phyloP scores from a whole-genome alignment of 805 yeast genomes.

The Starmerella apis region DNA sequence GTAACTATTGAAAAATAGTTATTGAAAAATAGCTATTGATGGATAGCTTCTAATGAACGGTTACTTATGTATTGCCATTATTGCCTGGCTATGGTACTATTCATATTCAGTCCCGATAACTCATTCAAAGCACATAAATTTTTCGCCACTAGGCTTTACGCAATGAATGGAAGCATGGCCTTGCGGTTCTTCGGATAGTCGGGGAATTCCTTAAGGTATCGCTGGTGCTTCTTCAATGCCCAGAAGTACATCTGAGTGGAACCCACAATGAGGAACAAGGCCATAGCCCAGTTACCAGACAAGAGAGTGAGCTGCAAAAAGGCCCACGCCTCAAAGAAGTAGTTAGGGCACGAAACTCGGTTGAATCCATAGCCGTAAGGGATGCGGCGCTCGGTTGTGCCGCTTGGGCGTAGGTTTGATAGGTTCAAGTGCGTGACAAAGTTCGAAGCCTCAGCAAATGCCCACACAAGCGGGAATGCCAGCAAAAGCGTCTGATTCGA shows the following conservation, averaged over 20 bases:
- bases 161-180: constrained; percentile 65
- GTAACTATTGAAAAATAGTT: too few relatives aligned
- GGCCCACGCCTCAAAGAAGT: constrained; percentile 70
- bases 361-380: constrained; percentile 81
- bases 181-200: constrained; percentile 72
- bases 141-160: too few relatives aligned
- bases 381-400: constrained; percentile 50
- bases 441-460: constrained; percentile 60
- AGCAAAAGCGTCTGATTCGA: constrained; percentile 14
- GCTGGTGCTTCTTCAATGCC: constrained; percentile 78
- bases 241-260: constrained; percentile 77
- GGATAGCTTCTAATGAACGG: too few relatives aligned
- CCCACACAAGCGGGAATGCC: constrained; percentile 28
- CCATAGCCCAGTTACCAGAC: constrained; percentile 67
- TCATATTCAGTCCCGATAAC: too few relatives aligned
- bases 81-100: too few relatives aligned
- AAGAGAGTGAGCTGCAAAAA: constrained; percentile 66
- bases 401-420: constrained; percentile 42
- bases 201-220: constrained; percentile 58
- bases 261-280: constrained; percentile 60
- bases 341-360: constrained; percentile 82
- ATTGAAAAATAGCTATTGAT: too few relatives aligned
- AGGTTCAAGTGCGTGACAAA: constrained; percentile 60
- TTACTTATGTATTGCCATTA: too few relatives aligned
- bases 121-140: too few relatives aligned